Conservation (phyloP, 257 asterid species). For the Haberlea rhodopensis region DNA sequence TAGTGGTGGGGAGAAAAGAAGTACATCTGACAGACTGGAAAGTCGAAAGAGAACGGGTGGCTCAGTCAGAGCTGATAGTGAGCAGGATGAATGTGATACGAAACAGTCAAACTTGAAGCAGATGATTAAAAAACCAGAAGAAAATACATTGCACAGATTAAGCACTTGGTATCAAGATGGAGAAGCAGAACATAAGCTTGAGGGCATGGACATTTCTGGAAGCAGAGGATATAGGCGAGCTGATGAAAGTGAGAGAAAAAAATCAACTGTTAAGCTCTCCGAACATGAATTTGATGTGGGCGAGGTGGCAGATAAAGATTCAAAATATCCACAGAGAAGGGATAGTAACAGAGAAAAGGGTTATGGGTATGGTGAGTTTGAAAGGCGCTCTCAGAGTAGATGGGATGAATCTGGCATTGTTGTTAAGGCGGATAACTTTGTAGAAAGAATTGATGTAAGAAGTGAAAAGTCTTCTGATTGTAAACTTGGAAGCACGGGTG, state of each 20-base stretch:
- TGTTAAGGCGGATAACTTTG: conserved; percentile 35
- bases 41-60: conserved; percentile 66
- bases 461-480: conserved; percentile 46
- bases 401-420: conserved; percentile 70
- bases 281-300: conserved; percentile 50
- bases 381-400: conserved; percentile 60
- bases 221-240: conserved; percentile 47
- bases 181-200: conserved; percentile 62
- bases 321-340: conserved; percentile 48
- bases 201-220: conserved; percentile 49
- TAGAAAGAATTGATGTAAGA: conserved; percentile 44
- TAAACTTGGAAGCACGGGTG: conserved; percentile 41
- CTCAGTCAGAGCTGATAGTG: conserved; percentile 59
- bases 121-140: conserved; percentile 65
- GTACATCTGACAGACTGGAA: conserved; percentile 35
- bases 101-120: conserved; percentile 61
- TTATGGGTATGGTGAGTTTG: conserved; percentile 49
- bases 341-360: conserved; percentile 61
- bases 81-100: conserved; percentile 71
- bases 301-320: conserved; percentile 47
- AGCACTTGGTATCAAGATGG: conserved; percentile 91
- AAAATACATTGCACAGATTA: conserved; percentile 67
- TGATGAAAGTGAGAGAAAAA: conserved; percentile 59
- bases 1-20: neutral
- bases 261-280: conserved; percentile 42